Base-by-base conservation (phyloP, 495 filamentous ascomycete species). In the Penicillium cosmopolitanum region DNA sequence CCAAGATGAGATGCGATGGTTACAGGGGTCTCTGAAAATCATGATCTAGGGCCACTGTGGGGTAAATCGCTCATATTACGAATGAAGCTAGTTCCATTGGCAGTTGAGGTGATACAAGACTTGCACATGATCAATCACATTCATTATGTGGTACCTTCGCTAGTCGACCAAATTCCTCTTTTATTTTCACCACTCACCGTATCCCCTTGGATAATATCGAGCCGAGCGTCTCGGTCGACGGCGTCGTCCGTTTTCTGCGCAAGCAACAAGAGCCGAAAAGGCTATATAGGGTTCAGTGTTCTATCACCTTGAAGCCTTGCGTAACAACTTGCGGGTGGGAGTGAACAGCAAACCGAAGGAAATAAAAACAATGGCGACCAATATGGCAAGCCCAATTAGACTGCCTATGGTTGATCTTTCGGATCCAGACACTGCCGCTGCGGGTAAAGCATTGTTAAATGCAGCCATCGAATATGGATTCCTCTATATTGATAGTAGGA, bases 391-490 rank as follows among this genome's bases (percentile, higher is more conserved):
- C 28, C 74, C 80, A 48, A 75, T 77, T 33, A 60, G 70, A 21
- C 88, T 93, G 25, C 89, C 53, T 10, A 28, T 92, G 59, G 87
- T 95, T 57, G 85, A 93, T 63, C 80, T 96, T 58, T 51, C 65
- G 21, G 31, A 63, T 1, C 51, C 60, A 19, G 73, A 82, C 54
- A 60, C 75, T 51, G 43, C 66, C 3, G 72, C 81, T 59, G 80
- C 84, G 19, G 87, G 88, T 19, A 78, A 79, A 48, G 69, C 85
- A 51, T 75, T 95, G 4, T 83, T 94, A 19, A 78, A 88, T 55
- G 92, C 91, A 1, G 88, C 88, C 4, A 77, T 84, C 19, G 78
- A 84, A 11, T 82, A 87, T 69, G 91, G 91, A 55, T 96, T 96
- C 66, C 82, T 95, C 25, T 96, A 91, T 71, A 82, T 95, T 65